Evolutionary conservation across 257 asterid genomes (phyloP).

Genomic region (Solanum neorickii): DNA sequence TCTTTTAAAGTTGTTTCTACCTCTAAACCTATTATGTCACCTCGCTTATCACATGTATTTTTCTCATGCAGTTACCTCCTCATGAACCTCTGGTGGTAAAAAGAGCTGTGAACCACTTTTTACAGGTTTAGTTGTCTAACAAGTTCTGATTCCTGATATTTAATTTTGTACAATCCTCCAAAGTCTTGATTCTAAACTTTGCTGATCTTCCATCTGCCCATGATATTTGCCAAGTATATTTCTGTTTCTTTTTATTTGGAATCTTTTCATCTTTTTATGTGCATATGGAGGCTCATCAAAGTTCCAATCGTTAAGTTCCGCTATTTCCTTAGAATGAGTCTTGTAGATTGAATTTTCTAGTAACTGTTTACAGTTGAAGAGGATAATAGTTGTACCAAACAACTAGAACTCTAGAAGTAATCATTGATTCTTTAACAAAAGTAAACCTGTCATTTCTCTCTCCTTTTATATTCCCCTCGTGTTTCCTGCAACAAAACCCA

Average conservation of each 20-base stretch:
- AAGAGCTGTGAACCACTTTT: slow-evolving; percentile 76
- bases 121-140: slow-evolving; percentile 45
- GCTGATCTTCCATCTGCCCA: background rate
- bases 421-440: background rate
- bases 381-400: background rate
- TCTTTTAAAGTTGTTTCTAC: background rate
- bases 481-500: background rate
- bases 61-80: slow-evolving; percentile 59
- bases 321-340: background rate
- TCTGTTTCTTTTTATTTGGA: background rate
- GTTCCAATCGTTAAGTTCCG: background rate
- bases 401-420: background rate
- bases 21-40: background rate
- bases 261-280: background rate
- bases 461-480: background rate
- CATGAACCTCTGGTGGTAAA: slow-evolving; percentile 76
- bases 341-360: background rate
- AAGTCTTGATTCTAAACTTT: background rate
- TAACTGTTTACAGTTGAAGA: background rate
- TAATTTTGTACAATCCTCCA: background rate
- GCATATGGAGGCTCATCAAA: background rate
- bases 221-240: background rate
- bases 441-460: background rate
- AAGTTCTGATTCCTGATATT: background rate
- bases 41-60: background rate